phyloP scores from a whole-genome alignment of 805 yeast species.

The Ogataea methylovora region DNA sequence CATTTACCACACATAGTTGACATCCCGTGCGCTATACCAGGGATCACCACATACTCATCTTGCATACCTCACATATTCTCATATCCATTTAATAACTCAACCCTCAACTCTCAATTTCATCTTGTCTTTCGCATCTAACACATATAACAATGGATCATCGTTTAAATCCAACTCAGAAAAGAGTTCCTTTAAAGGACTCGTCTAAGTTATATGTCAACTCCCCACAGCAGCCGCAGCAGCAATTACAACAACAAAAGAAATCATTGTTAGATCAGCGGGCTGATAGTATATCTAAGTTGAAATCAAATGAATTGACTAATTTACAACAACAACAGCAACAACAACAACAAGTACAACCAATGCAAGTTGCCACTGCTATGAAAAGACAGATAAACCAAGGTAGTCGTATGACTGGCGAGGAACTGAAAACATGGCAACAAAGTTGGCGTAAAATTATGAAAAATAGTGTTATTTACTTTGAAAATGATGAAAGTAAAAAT shows the following conservation, averaged over 20 bases:
- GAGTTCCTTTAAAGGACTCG: slow-evolving; percentile 21
- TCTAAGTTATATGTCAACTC: slow-evolving; percentile 19
- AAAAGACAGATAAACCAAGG: slow-evolving; percentile 7
- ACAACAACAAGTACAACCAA: slow-evolving; percentile 1
- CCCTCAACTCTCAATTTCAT: too few relatives aligned
- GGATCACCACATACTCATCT: too few relatives aligned
- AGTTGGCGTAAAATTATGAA: slow-evolving; percentile 55
- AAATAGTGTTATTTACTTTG: slow-evolving; percentile 51
- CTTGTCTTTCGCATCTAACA: too few relatives aligned
- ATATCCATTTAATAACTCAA: too few relatives aligned
- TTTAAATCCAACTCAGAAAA: slow-evolving; percentile 5
- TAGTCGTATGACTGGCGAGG: slow-evolving; percentile 27
- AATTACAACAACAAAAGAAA: slow-evolving; percentile 8
- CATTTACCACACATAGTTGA: too few relatives aligned
- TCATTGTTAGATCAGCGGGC: slow-evolving; percentile 14
- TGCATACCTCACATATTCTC: too few relatives aligned
- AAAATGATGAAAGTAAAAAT: slow-evolving; percentile 29
- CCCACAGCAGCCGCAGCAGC: slow-evolving; percentile 10
- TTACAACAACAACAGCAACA: slow-evolving; percentile 2
- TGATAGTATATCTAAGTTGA: slow-evolving; percentile 6
- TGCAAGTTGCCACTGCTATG: background rate
- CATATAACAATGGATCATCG: too few relatives aligned
- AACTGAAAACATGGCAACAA: slow-evolving; percentile 48
- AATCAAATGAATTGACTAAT: background rate
- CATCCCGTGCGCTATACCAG: too few relatives aligned